Evolutionary conservation across 164 flowering plant genomes (phyloP).

Genomic region (Warburgia ugandensis): DNA sequence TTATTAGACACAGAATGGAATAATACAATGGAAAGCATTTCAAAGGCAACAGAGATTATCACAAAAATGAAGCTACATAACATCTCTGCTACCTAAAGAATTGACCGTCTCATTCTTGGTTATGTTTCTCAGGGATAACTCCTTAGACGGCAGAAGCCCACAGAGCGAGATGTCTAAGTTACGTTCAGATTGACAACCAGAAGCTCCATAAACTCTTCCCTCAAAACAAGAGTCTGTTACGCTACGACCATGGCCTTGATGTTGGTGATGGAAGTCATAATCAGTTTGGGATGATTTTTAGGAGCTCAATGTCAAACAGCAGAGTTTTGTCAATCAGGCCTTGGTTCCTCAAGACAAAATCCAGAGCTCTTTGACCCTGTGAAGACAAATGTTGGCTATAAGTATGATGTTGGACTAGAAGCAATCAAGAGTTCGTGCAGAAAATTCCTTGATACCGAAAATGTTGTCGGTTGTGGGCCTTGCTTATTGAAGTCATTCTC

Average conservation of each 20-base stretch:
- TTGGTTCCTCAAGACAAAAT: conserved; percentile 92
- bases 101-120: too few relatives aligned
- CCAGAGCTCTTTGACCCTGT: conserved; percentile 94
- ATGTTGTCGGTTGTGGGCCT: conserved; percentile 84
- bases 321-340: conserved; percentile 95
- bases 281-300: conserved; percentile 64
- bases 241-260: too few relatives aligned
- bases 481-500: conserved; percentile 75
- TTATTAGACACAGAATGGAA: too few relatives aligned
- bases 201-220: neutral
- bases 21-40: too few relatives aligned
- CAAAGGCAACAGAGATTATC: too few relatives aligned
- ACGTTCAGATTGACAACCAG: neutral
- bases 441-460: conserved; percentile 45
- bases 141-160: neutral
- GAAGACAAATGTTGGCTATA: conserved; percentile 1
- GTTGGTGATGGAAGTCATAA: neutral
- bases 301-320: conserved; percentile 86
- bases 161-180: neutral
- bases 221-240: neutral
- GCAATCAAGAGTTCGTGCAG: neutral
- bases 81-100: too few relatives aligned
- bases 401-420: neutral
- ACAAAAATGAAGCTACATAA: too few relatives aligned
- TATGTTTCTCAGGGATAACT: too few relatives aligned